Percentiles rank a stretch among this genome's conserved stretches.
Conservation (phyloP, 495 filamentous ascomycete species). For the Trichoderma gamsii region DNA sequence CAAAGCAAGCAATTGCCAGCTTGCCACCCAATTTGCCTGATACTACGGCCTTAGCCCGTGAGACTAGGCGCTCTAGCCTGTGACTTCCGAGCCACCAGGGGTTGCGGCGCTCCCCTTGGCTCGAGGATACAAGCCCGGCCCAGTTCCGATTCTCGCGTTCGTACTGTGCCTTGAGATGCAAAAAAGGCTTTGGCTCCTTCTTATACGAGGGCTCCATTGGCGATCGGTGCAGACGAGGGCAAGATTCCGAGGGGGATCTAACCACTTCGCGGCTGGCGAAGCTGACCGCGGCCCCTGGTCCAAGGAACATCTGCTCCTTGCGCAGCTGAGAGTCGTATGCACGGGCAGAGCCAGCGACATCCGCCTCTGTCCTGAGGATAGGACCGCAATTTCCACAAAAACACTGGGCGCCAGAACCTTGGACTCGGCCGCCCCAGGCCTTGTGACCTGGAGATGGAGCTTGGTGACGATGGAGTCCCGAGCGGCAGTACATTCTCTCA, state of each 20-base stretch:
- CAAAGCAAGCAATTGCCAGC: too few species aligned
- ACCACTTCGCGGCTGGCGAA: not conserved
- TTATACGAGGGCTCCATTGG: conserved; percentile 7
- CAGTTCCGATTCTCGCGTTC: not conserved
- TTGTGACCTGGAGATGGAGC: not conserved
- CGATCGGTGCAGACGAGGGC: conserved; percentile 3
- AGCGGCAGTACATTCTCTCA: too few species aligned
- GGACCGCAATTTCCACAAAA: conserved; percentile 6
- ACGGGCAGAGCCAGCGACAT: not conserved
- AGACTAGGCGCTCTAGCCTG: not conserved
- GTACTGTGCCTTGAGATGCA: not conserved
- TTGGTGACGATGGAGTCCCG: too few species aligned
- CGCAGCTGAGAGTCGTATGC: not conserved
- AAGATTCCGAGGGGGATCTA: conserved; percentile 12
- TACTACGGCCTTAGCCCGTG: not conserved
- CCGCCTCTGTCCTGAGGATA: not conserved
- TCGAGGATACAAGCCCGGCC: not conserved
- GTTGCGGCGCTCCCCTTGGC: not conserved
- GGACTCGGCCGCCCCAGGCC: not conserved
- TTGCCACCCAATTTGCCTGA: too few species aligned
- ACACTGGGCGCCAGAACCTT: not conserved
- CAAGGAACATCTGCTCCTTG: conserved; percentile 8
- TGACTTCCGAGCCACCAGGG: conserved; percentile 6
- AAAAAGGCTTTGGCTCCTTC: not conserved
- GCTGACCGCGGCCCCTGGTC: not conserved